Conservation (phyloP, 106 monocot species). For the Dioscorea zingiberensis region DNA sequence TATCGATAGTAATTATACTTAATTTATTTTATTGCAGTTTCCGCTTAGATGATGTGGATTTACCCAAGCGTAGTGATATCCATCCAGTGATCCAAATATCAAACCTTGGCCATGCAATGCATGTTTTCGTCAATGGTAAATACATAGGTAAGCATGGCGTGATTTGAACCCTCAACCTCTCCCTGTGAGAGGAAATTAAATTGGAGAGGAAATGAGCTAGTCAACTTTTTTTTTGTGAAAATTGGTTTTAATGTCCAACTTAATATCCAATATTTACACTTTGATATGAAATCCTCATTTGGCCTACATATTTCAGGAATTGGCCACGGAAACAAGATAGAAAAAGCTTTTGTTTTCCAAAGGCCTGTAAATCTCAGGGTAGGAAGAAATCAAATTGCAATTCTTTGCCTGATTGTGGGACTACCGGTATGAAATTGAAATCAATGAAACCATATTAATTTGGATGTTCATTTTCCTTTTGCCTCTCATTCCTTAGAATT, state of each 20-base stretch:
- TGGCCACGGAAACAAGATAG: constrained; percentile 62
- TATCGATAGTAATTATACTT: background rate
- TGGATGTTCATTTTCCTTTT: too few species aligned
- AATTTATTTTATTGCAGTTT: constrained; percentile 33
- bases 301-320: constrained; percentile 28
- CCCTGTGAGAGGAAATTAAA: too few species aligned
- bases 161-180: too few species aligned
- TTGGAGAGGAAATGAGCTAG: too few species aligned
- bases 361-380: too few species aligned
- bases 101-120: constrained; percentile 55
- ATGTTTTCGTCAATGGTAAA: constrained; percentile 64
- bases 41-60: constrained; percentile 44
- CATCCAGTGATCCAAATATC: constrained; percentile 64
- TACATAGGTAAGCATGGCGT: constrained; percentile 57
- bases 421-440: constrained; percentile 34
- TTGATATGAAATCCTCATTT: background rate
- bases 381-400: constrained; percentile 60
- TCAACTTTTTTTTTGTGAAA: too few species aligned
- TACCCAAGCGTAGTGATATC: constrained; percentile 65
- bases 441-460: background rate
- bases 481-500: too few species aligned
- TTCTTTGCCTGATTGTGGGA: constrained; percentile 49
- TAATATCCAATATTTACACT: too few species aligned
- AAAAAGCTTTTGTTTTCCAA: too few species aligned
- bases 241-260: background rate